Percentiles rank a stretch among this genome's conserved stretches.
phyloP scores from a whole-genome alignment of 1,284 basidiomycete species.

The Ceratobasidium sp. region DNA sequence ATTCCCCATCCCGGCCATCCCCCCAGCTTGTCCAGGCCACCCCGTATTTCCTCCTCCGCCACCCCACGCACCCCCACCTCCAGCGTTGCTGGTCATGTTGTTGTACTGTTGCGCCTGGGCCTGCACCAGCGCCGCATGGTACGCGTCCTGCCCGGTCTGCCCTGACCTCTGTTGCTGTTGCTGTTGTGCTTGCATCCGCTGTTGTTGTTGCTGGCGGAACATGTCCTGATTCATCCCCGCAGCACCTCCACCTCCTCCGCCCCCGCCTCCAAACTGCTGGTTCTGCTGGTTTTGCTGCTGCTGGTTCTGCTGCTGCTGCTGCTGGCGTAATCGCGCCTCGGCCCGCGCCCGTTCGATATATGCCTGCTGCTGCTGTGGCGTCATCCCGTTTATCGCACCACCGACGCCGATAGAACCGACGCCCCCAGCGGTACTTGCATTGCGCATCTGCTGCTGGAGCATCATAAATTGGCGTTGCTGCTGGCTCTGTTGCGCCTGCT shows the following conservation, averaged over 20 bases:
- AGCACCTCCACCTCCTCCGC: neutral
- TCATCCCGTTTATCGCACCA: conserved; percentile 24
- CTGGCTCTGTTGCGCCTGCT: conserved; percentile 20
- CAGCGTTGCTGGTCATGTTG: neutral
- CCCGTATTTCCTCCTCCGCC: neutral
- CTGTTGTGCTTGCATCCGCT: neutral
- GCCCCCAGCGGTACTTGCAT: neutral
- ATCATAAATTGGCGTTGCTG: conserved; percentile 43
- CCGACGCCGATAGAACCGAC: neutral
- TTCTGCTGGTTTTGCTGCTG: neutral
- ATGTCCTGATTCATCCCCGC: conserved; percentile 13
- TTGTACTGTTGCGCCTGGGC: conserved; percentile 31
- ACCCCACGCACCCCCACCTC: neutral
- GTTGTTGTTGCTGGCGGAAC: conserved; percentile 20
- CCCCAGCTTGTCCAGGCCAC: neutral
- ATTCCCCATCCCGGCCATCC: neutral
- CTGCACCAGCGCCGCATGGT: conserved; percentile 39
- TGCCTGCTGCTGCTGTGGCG: conserved; percentile 23
- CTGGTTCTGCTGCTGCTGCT: conserved; percentile 16
- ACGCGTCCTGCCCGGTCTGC: conserved; percentile 26
- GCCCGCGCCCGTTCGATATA: conserved; percentile 19
- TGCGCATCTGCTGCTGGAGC: conserved; percentile 43
- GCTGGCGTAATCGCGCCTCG: conserved; percentile 23
- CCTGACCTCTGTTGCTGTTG: neutral
- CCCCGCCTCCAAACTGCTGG: conserved; percentile 12